Conservation (phyloP, 1,284 basidiomycete genomes). For the Melampsora americana region DNA sequence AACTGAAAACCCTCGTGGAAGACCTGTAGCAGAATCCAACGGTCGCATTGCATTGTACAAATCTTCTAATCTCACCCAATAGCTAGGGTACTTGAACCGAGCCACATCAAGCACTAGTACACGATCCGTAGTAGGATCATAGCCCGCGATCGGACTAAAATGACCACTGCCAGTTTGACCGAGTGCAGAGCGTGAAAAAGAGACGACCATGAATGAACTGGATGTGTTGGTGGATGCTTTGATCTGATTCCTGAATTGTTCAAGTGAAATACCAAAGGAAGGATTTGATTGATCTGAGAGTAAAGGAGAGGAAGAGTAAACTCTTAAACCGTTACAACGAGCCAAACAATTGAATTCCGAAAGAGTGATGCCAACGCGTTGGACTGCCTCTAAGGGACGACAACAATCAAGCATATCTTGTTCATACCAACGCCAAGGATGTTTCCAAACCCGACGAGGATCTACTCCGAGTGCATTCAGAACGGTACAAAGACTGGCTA, state of each 20-base stretch:
- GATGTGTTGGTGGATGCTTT: constrained; percentile 16
- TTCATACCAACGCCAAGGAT: constrained; percentile 49
- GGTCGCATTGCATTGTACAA: constrained; percentile 49
- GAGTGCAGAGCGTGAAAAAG: constrained; percentile 47
- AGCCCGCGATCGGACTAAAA: constrained; percentile 48
- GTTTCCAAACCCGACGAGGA: constrained; percentile 48
- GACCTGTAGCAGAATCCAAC: constrained; percentile 48
- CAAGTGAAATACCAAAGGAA: neutral
- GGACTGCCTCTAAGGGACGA: constrained; percentile 47
- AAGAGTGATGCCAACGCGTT: constrained; percentile 48
- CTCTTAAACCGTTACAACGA: constrained; percentile 48
- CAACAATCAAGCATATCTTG: constrained; percentile 51
- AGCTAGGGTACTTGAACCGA: constrained; percentile 48
- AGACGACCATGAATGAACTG: constrained; percentile 46
- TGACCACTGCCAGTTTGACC: constrained; percentile 51
- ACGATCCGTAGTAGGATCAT: constrained; percentile 47
- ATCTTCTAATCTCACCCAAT: constrained; percentile 46
- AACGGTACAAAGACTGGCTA: constrained; percentile 49
- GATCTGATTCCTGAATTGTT: constrained; percentile 48
- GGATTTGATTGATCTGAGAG: neutral
- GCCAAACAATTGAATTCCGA: constrained; percentile 51
- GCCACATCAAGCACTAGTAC: constrained; percentile 50
- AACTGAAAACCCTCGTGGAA: constrained; percentile 49
- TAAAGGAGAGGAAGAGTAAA: neutral
- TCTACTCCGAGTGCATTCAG: constrained; percentile 50